Evolutionary conservation across 441 rosid genomes (phyloP).

Genomic region (Dalechampia spathulata): DNA sequence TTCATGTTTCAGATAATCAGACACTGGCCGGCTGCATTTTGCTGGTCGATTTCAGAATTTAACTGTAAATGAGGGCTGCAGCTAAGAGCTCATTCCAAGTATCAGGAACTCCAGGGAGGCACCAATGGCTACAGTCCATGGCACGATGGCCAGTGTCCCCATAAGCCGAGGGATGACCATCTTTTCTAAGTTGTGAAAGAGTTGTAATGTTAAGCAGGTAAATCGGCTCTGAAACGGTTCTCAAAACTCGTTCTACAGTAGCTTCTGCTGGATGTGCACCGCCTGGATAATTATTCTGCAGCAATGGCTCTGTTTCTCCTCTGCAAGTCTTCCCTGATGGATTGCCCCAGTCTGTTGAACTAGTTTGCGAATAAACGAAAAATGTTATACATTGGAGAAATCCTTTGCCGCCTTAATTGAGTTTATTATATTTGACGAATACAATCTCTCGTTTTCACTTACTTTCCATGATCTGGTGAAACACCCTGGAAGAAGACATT

Average conservation of each 20-base stretch:
- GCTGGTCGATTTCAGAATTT: not conserved
- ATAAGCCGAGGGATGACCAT: conserved; percentile 16
- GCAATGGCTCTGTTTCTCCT: conserved; percentile 15
- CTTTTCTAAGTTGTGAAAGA: conserved; percentile 12
- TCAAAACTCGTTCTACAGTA: conserved; percentile 4
- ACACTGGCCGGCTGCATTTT: not conserved
- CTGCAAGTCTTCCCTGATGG: conserved; percentile 5
- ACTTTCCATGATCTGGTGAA: conserved; percentile 16
- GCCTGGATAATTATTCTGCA: not conserved
- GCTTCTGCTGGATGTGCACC: conserved; percentile 9
- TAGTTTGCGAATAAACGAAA: not conserved
- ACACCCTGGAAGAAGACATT: conserved; percentile 13
- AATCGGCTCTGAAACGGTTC: conserved; percentile 5
- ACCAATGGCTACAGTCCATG: conserved; percentile 17
- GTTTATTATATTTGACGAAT: no score
- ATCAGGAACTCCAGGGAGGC: conserved; percentile 19
- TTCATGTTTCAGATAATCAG: not conserved
- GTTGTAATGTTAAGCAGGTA: conserved; percentile 10
- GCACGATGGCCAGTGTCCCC: conserved; percentile 1
- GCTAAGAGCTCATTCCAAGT: conserved; percentile 13
- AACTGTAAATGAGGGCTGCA: conserved; percentile 3
- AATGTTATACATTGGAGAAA: no score
- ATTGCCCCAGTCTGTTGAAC: conserved; percentile 11
- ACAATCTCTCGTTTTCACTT: no score
- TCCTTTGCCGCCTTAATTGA: no score